Percentiles rank a stretch among this genome's conserved stretches.
phyloP scores from a whole-genome alignment of 805 yeast genomes.

The Wickerhamiella slavikovae region DNA sequence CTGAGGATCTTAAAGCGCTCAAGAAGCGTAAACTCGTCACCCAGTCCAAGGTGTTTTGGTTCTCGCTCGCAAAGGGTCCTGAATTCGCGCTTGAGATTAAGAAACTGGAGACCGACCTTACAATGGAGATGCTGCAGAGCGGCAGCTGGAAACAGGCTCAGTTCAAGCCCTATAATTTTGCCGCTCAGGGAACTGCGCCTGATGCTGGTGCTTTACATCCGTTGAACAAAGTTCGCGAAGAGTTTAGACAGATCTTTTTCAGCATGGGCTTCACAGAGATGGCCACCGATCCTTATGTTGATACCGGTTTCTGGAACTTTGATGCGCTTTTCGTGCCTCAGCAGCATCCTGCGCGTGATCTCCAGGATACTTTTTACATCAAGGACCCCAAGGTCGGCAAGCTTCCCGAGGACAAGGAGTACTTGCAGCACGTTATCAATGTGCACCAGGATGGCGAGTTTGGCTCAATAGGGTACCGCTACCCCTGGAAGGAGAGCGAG shows the following conservation, averaged over 20 bases:
- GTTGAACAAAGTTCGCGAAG: constrained; percentile 87
- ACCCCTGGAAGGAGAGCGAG: constrained; percentile 90
- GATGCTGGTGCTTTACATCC: constrained; percentile 92
- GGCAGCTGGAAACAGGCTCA: constrained; percentile 67
- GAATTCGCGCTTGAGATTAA: constrained; percentile 67
- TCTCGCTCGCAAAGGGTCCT: constrained; percentile 55
- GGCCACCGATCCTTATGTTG: constrained; percentile 98
- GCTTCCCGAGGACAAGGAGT: constrained; percentile 61
- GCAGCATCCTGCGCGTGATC: constrained; percentile 98
- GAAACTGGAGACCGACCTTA: constrained; percentile 78
- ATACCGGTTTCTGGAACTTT: constrained; percentile 97
- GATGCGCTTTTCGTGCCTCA: constrained; percentile 94
- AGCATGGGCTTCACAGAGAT: constrained; percentile 96
- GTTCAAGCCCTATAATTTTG: constrained; percentile 90
- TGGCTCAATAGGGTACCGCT: constrained; percentile 95
- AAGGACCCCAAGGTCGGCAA: constrained; percentile 77
- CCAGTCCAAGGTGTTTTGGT: constrained; percentile 55
- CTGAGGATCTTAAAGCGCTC: constrained; percentile 60
- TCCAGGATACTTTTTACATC: constrained; percentile 94
- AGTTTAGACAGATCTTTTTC: constrained; percentile 92
- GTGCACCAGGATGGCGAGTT: constrained; percentile 82
- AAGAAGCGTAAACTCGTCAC: constrained; percentile 79
- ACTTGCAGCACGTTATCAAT: constrained; percentile 53
- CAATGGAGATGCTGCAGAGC: constrained; percentile 72
- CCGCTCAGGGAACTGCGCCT: constrained; percentile 81